phyloP scores from a whole-genome alignment of 441 rosid species.

The Corymbia citriodora region DNA sequence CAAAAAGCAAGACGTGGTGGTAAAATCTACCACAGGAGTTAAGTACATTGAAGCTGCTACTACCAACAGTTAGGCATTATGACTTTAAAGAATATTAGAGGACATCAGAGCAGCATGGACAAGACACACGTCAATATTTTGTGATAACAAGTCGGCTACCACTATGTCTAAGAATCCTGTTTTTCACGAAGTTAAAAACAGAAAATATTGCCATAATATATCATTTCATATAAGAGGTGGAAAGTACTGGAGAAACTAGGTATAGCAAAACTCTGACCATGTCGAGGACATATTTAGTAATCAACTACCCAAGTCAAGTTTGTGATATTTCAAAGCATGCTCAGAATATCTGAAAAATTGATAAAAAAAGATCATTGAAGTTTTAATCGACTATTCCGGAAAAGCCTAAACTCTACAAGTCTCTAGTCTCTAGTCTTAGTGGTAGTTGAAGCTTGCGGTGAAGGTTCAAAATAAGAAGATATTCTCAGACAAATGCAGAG shows the following conservation, averaged over 20 bases:
- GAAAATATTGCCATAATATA: background rate
- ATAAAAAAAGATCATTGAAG: background rate
- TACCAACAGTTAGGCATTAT: background rate
- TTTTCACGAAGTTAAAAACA: fast-evolving
- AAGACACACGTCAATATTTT: background rate
- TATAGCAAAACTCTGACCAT: background rate
- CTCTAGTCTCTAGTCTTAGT: background rate
- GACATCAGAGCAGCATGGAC: background rate
- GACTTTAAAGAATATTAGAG: background rate
- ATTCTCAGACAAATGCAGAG: background rate
- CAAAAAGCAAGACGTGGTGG: background rate
- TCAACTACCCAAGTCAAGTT: background rate
- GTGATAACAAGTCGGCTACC: fast-evolving
- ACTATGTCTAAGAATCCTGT: background rate
- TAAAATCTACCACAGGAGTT: background rate
- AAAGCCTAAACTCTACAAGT: background rate
- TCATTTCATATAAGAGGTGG: background rate
- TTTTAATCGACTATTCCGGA: background rate
- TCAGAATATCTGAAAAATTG: background rate
- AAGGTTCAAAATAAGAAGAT: background rate
- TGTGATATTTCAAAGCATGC: background rate
- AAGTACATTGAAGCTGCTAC: background rate
- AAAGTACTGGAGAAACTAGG: background rate
- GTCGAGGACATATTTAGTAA: background rate
- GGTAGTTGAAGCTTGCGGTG: background rate